These are phyloP conservation scores for Alternaria infectoria DNA, from an alignment of 2,329 filamentous ascomycete genomes.

Conservation along the genomic window DNA sequence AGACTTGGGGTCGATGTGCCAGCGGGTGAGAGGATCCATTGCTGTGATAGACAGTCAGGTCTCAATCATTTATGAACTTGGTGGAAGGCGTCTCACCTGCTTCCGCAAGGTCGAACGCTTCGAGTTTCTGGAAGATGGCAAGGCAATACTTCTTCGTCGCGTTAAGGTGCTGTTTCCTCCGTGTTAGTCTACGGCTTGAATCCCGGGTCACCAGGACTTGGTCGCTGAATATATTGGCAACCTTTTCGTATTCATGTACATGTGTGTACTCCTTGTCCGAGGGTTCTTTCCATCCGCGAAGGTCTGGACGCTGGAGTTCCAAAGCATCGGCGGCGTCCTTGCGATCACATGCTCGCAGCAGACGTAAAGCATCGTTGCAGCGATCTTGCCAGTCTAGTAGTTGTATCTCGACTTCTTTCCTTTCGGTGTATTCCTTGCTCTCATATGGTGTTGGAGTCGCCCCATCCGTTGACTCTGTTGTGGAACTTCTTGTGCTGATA, in stretches of 20 bases:
- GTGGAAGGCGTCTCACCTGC: not conserved
- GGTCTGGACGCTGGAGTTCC: not conserved
- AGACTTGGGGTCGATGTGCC: not conserved
- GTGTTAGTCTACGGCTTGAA: not conserved
- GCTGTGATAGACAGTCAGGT: not conserved
- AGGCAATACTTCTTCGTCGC: not conserved
- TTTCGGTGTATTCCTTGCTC: not conserved
- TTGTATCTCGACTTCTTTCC: not conserved
- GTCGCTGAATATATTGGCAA: not conserved
- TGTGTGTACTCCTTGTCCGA: not conserved
- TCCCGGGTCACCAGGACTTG: not conserved
- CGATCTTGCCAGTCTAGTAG: not conserved
- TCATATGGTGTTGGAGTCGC: not conserved
- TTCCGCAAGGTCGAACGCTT: not conserved
- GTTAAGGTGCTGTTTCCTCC: not conserved
- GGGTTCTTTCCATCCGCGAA: not conserved
- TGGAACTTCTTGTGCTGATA: too few relatives aligned
- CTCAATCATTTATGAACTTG: too few relatives aligned
- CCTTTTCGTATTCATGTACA: not conserved
- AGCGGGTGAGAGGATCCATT: not conserved
- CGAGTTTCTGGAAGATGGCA: not conserved
- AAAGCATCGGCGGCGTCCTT: not conserved
- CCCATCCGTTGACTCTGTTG: too few relatives aligned
- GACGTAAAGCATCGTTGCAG: not conserved
- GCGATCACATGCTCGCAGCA: not conserved